Conservation (phyloP, 2,329 filamentous ascomycete genomes). For the Diaporthe eres region DNA sequence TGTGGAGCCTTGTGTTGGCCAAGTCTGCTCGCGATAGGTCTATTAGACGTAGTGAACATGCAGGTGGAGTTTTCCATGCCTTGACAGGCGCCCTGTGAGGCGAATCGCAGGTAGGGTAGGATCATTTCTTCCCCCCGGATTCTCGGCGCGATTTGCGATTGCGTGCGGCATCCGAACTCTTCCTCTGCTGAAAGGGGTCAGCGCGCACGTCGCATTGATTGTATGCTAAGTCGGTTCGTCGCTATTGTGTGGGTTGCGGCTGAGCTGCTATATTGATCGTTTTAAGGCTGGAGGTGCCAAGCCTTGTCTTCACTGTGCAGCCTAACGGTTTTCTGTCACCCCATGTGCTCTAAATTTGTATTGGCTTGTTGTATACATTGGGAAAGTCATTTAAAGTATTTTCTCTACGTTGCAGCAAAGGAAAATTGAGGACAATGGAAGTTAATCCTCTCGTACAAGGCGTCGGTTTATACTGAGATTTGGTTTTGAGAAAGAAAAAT, state of each 20-base stretch:
- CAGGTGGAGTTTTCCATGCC: constrained; percentile 9
- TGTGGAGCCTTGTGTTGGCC: not conserved
- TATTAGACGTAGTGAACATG: constrained; percentile 1
- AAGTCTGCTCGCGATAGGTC: not conserved
- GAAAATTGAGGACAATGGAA: too few species aligned
- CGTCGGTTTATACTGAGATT: not conserved
- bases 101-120: not conserved
- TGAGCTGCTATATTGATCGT: constrained; percentile 6
- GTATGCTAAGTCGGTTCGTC: not conserved
- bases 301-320: not conserved
- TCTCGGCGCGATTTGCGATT: constrained; percentile 5
- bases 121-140: not conserved
- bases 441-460: not conserved
- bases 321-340: not conserved
- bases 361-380: too few species aligned
- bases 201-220: constrained; percentile 9
- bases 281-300: constrained; percentile 8
- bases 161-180: constrained; percentile 7
- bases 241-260: not conserved
- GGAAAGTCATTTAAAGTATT: not conserved
- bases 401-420: not conserved
- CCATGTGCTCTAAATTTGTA: not conserved
- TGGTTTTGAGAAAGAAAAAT: not conserved
- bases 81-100: not conserved
- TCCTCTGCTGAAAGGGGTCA: not conserved